Evolutionary conservation across 148 eudicot species (phyloP), one percentile per base, ranked within the genome.

Genomic region (Nyssa sinensis): DNA sequence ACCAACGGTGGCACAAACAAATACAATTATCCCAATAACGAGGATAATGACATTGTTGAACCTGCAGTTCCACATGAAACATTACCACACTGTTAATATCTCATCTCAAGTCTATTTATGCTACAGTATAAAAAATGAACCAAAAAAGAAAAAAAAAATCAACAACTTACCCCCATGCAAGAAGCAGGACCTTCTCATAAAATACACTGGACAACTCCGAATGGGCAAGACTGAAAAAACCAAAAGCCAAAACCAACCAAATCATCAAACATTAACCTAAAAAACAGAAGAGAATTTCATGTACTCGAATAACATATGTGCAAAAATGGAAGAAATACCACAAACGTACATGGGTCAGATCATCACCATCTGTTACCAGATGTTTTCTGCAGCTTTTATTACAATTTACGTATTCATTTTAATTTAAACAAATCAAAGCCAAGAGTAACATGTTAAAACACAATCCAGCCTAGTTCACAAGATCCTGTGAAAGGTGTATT

Each of bases 131-230:
- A 12, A 12, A 47, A 67, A 7, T 13, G 7, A 66, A 35, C n/a
- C n/a, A n/a, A n/a, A n/a, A n/a, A n/a, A n/a, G n/a, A 3, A 41
- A 6, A 44, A 51, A 17, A 19, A 68, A 33, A 33, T 53, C 25
- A 24, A 67, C 24, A 13, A 70, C 83, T 64, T 76, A 84, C 87
- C 87, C 87, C 87, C 80, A 78, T 1, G 84, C 78, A 29, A 84
- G 70, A 72, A 81, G 80, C 59, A 84, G 72, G 65, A 84, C 84
- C 76, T 84, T 84, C 55, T 84, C 87, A 28, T 78, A 84, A 47
- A 84, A 84, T n/a, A 84, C 87, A 47, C 82, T 84, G 7, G 87
- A 84, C 63, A 84, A 74, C 78, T 84, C 87, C 21, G 87, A 84
- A 73, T 84, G 87, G 16, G 87, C 87, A 60, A 84, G 82, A 64